Conservation (phyloP, 2,329 filamentous ascomycete genomes). For the Botrytis squamosa region DNA sequence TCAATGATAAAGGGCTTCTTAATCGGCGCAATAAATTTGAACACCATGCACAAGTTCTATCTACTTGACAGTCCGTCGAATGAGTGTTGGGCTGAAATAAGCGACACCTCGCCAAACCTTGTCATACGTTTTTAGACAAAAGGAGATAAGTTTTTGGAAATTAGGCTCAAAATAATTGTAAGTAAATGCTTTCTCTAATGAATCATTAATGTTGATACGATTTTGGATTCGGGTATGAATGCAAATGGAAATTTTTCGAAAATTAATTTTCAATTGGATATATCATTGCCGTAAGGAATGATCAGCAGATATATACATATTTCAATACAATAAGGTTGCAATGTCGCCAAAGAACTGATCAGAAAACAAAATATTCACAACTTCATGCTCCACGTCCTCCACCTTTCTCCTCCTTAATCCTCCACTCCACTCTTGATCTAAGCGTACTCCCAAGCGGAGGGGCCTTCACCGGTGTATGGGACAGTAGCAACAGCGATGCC, state of each 20-base stretch:
- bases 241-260: not conserved
- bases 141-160: not conserved
- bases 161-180: not conserved
- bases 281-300: constrained; percentile 38
- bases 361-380: not conserved
- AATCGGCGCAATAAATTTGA: not conserved
- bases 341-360: constrained; percentile 3
- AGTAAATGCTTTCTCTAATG: not conserved
- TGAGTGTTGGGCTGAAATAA: not conserved
- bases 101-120: not conserved
- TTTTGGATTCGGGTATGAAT: not conserved
- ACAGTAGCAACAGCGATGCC: not conserved
- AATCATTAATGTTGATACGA: accelerated
- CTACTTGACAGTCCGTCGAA: not conserved
- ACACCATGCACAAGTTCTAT: not conserved
- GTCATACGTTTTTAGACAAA: not conserved
- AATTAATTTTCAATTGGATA: not conserved
- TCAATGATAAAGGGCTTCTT: not conserved
- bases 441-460: constrained; percentile 5
- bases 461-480: not conserved
- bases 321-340: not conserved
- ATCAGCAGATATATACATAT: not conserved
- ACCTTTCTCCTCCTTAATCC: not conserved
- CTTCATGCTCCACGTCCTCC: not conserved
- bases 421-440: not conserved